Base-by-base conservation (phyloP, 108 stramenopile genomes). In the Cylindrotheca fusiformis region DNA sequence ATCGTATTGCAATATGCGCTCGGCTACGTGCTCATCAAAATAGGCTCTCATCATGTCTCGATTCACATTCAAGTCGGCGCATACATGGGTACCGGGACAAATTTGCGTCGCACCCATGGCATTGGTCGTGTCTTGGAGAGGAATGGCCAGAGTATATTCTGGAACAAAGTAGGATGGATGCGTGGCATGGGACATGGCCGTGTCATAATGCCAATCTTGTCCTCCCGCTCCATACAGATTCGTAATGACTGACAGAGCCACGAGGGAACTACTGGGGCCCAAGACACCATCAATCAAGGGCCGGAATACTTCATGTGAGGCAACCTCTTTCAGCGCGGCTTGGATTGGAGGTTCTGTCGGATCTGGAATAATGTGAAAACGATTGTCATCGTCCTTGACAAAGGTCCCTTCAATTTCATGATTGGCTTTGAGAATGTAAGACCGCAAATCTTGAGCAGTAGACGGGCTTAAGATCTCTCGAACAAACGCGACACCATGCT, bases 1-100 rank as follows among this genome's bases (percentile, higher is more conserved):
- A 17, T 33, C 49, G 19, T 33, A 45, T 23, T 68, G 32, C 27
- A 51, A 20, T 27, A 69, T 3, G n/a, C 58, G 41, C 10, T 60
- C 32, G 19, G 52, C 53, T 27, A 72, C 17, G 21, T 72, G 66
- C 19, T 55, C 63, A 10, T 41, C 36, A 41, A 10, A 41, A 6
- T 10, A 10, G 6, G 36, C 10, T 41, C 14, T 41, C 6, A 41
- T 14, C 36, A 41, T 14, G 14, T 41, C 14, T 6, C 14, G 14
- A 41, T 41, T 14, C 36, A 41, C 14, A 41, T 41, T 41, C 36
- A 41, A 14, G 52, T 73, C 41, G 2, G 48, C 36, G 46, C 82
- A 84, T 55, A 71, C 32, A 22, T 80, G 77, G 5, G 72, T 76
- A 33, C 83, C 83, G 4, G 83, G 83, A 66, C 83, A 84, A 25